These are phyloP conservation scores for Fusarium sp. DNA, from an alignment of 2,329 filamentous ascomycete species.

Conservation along the genomic window DNA sequence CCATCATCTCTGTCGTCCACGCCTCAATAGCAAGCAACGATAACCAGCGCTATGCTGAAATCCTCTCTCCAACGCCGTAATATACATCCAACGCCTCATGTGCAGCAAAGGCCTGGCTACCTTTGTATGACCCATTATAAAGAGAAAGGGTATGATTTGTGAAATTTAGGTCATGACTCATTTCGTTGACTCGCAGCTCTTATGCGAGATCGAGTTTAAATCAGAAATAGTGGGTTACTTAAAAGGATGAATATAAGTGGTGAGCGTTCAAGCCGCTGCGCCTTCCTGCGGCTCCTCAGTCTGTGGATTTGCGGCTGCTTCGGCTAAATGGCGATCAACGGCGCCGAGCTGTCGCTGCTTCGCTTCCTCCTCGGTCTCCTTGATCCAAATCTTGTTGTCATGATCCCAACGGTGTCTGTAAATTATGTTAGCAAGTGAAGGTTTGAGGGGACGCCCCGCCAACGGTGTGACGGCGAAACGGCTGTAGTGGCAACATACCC, in stretches of 20 bases:
- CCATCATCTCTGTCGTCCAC: not conserved
- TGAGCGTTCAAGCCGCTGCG: not conserved
- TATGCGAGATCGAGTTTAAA: not conserved
- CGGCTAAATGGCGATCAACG: slow-evolving; percentile 38
- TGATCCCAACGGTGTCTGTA: slow-evolving; percentile 68
- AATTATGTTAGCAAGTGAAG: slow-evolving; percentile 23
- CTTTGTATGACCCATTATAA: not conserved
- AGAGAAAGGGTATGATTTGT: slow-evolving; percentile 1
- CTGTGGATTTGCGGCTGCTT: slow-evolving; percentile 28
- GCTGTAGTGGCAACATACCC: slow-evolving; percentile 58
- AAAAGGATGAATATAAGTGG: not conserved
- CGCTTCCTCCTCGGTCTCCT: slow-evolving; percentile 45
- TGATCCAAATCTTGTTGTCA: slow-evolving; percentile 67
- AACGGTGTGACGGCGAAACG: not conserved
- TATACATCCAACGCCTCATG: slow-evolving; percentile 25
- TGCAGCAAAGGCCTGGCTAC: not conserved
- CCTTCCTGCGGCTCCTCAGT: not conserved
- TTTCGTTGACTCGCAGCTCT: not conserved
- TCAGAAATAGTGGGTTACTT: not conserved
- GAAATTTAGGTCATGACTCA: slow-evolving; percentile 11
- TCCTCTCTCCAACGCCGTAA: slow-evolving; percentile 23
- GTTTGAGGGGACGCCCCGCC: not conserved
- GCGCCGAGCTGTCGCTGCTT: slow-evolving; percentile 38
- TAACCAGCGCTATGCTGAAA: slow-evolving; percentile 1
- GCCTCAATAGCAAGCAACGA: slow-evolving; percentile 4